Base-by-base conservation (phyloP, 176 grass and related monocot species). In the Avena eriantha region DNA sequence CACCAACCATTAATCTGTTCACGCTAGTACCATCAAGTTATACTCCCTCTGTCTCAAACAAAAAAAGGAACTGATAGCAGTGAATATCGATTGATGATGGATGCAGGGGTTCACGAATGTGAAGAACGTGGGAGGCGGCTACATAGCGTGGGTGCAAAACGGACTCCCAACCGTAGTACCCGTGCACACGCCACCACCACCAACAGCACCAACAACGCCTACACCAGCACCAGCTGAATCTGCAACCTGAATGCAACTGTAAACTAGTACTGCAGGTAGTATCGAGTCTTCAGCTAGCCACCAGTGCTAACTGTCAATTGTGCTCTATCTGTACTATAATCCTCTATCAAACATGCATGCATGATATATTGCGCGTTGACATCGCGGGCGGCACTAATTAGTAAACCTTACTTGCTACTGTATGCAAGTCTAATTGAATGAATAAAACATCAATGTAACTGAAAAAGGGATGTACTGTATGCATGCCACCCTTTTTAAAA, bases 61-160 rank as follows among this genome's bases (percentile, higher is more conserved):
- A 29, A 58, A 18, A 23, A 60, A 11, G 9, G 8, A 24, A 61
- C 58, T 4, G 8, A 60, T 8, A 60, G 1, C 3, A 4, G 31
- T 35, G 24, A 19, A 56, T 22, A 41, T 8, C 39, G 39, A 7
- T 41, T 41, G 39, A 41, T 67, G 59, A 35, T 50, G 14, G 3
- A 11, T 31, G 76, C 82, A 89, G 82, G 77, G 82, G 31, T 89
- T 89, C 77, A 81, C 51, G 68, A 81, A 85, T 26, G 87, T 89
- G 68, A 85, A 76, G 77, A 89, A 89, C 69, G 79, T 89, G 82
- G 87, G 47, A 57, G 87, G 87, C 0, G 87, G 82, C 17, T 89
- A 89, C 48, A 35, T 61, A 10, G 87, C 57, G 8, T 89, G 77
- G 87, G 2, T 81, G 17, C 17, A 56, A 9, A 80, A 22, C 16